These are phyloP conservation scores for Candida argentea DNA, from an alignment of 805 yeast genomes.

Conservation along the genomic window DNA sequence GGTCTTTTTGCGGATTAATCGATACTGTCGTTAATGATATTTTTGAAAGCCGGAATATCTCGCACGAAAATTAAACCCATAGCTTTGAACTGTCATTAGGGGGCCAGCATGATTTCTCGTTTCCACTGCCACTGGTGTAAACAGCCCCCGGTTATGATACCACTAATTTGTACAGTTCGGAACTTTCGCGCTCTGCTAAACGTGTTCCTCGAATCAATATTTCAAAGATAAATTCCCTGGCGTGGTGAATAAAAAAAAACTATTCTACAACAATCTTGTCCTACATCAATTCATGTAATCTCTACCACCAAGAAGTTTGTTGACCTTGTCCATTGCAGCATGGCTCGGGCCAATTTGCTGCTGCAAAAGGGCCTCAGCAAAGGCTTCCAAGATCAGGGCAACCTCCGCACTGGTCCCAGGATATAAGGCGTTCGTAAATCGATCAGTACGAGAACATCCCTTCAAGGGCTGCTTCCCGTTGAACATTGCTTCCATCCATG, in stretches of 20 bases:
- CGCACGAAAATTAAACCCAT: too few species aligned
- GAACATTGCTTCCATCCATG: conserved; percentile 10
- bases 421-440: conserved; percentile 37
- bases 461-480: conserved; percentile 7
- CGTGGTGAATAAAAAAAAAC: conserved; percentile 1
- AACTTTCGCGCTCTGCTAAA: too few species aligned
- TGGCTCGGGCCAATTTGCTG: not conserved
- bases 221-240: too few species aligned
- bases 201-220: too few species aligned
- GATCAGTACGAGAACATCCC: conserved; percentile 23
- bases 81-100: too few species aligned
- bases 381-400: not conserved
- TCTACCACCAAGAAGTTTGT: conserved; percentile 1
- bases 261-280: not conserved
- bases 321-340: conserved; percentile 1
- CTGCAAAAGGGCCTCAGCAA: not conserved
- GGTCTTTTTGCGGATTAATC: too few species aligned
- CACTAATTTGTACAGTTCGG: too few species aligned
- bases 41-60: too few species aligned
- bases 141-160: too few species aligned
- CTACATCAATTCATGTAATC: not conserved
- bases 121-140: too few species aligned
- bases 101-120: too few species aligned
- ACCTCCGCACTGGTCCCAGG: conserved; percentile 17
- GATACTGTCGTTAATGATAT: too few species aligned